Evolutionary conservation across 2,329 filamentous ascomycete species (phyloP), one percentile per base, ranked within the genome.

Genomic region (Gaeumannomyces tritici): DNA sequence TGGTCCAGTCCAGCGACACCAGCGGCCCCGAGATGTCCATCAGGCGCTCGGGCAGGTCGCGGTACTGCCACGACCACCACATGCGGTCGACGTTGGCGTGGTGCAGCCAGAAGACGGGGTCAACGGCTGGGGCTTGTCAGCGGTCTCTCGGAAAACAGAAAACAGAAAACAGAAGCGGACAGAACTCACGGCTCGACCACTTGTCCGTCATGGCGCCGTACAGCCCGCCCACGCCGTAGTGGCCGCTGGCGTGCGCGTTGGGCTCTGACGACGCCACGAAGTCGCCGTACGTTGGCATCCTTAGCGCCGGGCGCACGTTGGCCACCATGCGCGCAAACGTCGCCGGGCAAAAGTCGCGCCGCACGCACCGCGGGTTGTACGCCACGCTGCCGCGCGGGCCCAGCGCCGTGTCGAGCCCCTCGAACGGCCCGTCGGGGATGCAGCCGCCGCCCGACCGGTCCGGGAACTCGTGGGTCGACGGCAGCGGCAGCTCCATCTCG

Each of bases 361-460:
- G 35, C 21, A 62, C 28, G 51, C 61, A 62, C 47, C 55, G 61
- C 35, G 61, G 57, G 15, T 59, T 60, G 47, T 54, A 35, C 15
- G 15, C n/a, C 2, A 61, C 27, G 21, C 27, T 61, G 64, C 74
- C 71, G 27, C 67, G 67, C 35, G 67, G 70, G 18, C 61, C 61
- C 65, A 73, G 70, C 13, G 71, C 75, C 9, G 77, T 72, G 11
- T 73, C 75, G n/a, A 78, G 72, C 59, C 66, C 73, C 62, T 76
- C 73, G 21, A 74, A 76, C 0, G 83, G 83, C 0, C 81, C 81
- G 3, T 71, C 71, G 3, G 71, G 74, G 6, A 85, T 74, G 67
- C 83, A 86, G 4, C 83, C 83, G 31, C 83, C 83, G 13, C 83
- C 83, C 4, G 75, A 75, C 13, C 77, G 27, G 73, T 71, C 65